Base-by-base conservation (phyloP, 345 rosid genomes). In the Hirschfeldia incana region DNA sequence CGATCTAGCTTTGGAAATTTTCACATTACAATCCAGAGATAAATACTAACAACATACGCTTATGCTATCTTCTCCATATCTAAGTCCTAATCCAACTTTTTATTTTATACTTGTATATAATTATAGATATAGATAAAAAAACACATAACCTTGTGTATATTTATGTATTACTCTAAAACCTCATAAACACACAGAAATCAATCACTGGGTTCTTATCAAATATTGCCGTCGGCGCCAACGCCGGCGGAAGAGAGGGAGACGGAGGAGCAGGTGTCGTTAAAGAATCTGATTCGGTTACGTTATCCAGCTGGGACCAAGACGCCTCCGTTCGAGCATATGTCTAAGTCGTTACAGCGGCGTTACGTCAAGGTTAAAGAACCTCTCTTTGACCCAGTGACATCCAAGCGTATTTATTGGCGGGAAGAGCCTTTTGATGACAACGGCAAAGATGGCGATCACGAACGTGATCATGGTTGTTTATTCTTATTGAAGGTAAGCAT, bases 181-280 rank as follows among this genome's bases (percentile, higher is more conserved):
- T 33, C 4, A 5, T 1, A 69, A 11, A 58, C 21, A 9, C 5
- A 9, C n/a, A 36, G 6, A 61, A 8, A 60, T 7, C 57, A 33
- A 77, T 61, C 55, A 72, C 81, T 78, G 81, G 81, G 76, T 28
- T 71, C 81, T 78, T 28, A 65, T 42, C 76, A 78, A 29, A 16
- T 39, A 64, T 37, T 78, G 33, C 66, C 60, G 28, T 29, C 72
- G 60, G 66, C 49, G 36, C 34, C 60, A 11, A 42, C 15, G 36
- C 46, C 60, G 59, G 76, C 58, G 76, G 51, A 51, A 5, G 70
- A 62, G 66, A 69, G 30, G 65, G 21, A 37, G 10, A 53, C 16
- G 37, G 63, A 53, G 36, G 64, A 60, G 42, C 57, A 21, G 1
- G 78, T 67, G 58, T 67, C 74, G 32, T 59, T 79, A 7, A 73